These are phyloP conservation scores for Backusella liffmaniae DNA, from an alignment of 192 early-diverging fungal species.

Conservation along the genomic window DNA sequence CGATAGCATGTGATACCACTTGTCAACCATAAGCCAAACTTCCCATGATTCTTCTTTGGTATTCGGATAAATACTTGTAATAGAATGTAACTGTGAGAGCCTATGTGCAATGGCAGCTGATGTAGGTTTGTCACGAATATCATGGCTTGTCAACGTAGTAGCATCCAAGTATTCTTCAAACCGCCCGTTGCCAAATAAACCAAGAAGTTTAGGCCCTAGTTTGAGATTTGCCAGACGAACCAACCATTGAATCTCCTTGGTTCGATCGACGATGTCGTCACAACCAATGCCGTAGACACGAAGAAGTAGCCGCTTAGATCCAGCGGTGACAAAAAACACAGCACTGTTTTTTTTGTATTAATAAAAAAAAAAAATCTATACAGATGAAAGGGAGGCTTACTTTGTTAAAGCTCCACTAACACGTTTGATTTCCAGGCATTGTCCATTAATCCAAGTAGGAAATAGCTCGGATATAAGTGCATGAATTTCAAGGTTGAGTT, in stretches of 20 bases:
- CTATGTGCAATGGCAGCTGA: constrained; percentile 72
- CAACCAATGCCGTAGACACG: constrained; percentile 83
- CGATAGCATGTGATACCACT: constrained; percentile 48
- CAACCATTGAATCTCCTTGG: constrained; percentile 81
- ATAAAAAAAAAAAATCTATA: neutral
- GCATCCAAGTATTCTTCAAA: constrained; percentile 84
- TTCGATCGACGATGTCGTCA: constrained; percentile 74
- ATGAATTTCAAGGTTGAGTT: neutral
- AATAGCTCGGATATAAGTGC: neutral
- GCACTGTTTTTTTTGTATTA: constrained; percentile 33
- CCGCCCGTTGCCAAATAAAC: constrained; percentile 81
- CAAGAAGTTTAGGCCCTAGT: constrained; percentile 73
- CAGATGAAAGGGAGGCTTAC: constrained; percentile 31
- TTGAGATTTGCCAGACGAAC: constrained; percentile 63
- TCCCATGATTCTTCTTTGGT: constrained; percentile 41
- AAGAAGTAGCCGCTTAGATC: constrained; percentile 40
- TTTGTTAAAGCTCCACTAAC: constrained; percentile 77
- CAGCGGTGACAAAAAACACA: constrained; percentile 38
- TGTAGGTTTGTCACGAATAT: constrained; percentile 62
- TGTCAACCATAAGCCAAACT: constrained; percentile 65
- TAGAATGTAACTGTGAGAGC: constrained; percentile 69
- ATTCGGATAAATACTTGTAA: constrained; percentile 64
- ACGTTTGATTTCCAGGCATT: constrained; percentile 20
- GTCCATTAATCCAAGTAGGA: constrained; percentile 15
- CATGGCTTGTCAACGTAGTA: constrained; percentile 63